Conservation (phyloP, 163 green algal genomes). For the Chlamydomonas reinhardtii region DNA sequence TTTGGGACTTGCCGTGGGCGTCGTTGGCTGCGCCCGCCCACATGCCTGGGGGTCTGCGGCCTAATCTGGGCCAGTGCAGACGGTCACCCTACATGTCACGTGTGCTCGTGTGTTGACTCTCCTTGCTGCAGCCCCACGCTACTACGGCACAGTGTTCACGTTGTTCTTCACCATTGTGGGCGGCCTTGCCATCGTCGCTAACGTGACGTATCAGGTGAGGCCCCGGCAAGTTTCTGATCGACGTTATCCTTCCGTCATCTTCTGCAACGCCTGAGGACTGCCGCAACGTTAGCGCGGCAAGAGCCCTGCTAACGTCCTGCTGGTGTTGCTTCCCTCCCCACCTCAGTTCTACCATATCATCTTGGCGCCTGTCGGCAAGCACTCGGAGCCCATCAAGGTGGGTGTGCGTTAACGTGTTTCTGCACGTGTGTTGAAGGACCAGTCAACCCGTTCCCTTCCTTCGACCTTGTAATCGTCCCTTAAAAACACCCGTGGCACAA, state of each 20-base stretch:
- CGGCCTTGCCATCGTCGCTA: slow-evolving; percentile 20
- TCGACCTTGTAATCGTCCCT: no score
- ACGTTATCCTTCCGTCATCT: no score
- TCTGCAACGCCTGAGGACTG: no score
- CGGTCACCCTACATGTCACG: not conserved
- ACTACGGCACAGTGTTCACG: slow-evolving; percentile 39
- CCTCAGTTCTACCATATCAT: slow-evolving; percentile 44
- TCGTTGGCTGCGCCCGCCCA: not conserved
- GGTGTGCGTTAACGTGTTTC: no score
- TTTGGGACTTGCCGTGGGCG: not conserved
- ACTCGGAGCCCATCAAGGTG: slow-evolving; percentile 25
- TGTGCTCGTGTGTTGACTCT: not conserved
- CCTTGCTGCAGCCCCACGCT: slow-evolving; percentile 3
- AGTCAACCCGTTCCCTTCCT: no score
- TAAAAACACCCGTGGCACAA: no score
- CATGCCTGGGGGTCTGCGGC: not conserved
- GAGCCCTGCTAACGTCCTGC: no score
- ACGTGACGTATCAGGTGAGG: slow-evolving; percentile 2
- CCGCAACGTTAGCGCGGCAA: no score
- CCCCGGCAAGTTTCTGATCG: no score
- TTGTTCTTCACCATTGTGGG: slow-evolving; percentile 27
- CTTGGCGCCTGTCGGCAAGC: slow-evolving; percentile 22
- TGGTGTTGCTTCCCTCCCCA: no score
- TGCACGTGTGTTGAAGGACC: no score
- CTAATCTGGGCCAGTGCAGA: no score